Evolutionary conservation across 768 basidiomycete genomes (phyloP).

Genomic region (Trametes villosa): DNA sequence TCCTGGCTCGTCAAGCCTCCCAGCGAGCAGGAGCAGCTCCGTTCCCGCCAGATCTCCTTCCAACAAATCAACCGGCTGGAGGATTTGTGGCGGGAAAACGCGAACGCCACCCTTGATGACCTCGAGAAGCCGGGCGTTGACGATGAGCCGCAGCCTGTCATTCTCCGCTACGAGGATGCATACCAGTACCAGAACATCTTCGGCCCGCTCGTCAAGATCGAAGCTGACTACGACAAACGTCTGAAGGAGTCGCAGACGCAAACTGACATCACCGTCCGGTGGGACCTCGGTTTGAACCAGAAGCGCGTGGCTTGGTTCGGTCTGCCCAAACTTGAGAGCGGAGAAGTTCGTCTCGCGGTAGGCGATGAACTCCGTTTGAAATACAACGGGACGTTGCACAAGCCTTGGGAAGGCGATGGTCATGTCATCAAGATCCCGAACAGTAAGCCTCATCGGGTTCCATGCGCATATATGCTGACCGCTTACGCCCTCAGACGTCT

Average conservation of each 20-base stretch:
- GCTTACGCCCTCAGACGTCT: conserved; percentile 68
- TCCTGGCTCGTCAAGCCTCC: conserved; percentile 99
- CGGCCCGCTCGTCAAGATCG: conserved; percentile 98
- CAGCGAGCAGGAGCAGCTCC: conserved; percentile 92
- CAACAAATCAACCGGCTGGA: conserved; percentile 97
- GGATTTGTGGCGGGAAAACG: conserved; percentile 97
- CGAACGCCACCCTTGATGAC: conserved; percentile 92
- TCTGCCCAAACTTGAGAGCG: conserved; percentile 96
- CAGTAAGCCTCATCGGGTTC: conserved; percentile 56
- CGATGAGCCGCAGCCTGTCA: conserved; percentile 93
- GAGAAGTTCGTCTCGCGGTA: conserved; percentile 94
- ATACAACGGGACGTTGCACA: conserved; percentile 88
- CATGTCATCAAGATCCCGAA: conserved; percentile 99
- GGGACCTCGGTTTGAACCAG: conserved; percentile 98
- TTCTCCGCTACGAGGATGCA: conserved; percentile 94
- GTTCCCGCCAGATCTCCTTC: conserved; percentile 96
- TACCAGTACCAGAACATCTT: conserved; percentile 99
- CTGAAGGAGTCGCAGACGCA: conserved; percentile 99
- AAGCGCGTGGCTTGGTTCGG: conserved; percentile 99
- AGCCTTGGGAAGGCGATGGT: conserved; percentile 96
- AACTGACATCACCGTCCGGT: conserved; percentile 92
- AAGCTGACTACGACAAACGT: conserved; percentile 98
- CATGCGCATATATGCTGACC: neutral
- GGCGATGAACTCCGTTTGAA: conserved; percentile 93
- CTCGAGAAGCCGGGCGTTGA: conserved; percentile 97